Evolutionary conservation across 257 asterid genomes (phyloP), one percentile per base, ranked within the genome.

Genomic region (Solanum peruvianum): DNA sequence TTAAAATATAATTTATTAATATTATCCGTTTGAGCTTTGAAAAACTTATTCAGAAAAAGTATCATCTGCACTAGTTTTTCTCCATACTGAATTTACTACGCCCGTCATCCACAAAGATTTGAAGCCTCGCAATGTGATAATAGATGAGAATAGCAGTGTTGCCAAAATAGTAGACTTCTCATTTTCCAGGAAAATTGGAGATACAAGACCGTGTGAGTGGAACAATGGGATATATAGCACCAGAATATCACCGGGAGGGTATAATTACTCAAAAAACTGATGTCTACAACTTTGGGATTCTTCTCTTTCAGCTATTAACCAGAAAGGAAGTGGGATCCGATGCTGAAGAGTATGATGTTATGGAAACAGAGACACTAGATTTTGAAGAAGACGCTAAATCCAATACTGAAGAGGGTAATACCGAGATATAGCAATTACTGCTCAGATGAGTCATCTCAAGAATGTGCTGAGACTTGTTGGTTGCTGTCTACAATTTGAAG

Each of bases 151-250:
- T 2, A 71, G 4, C 27, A 87, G 85, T 13, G 47, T 35, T 41
- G 86, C 89, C 1, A 72, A 86, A 42, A 25, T 83, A 20, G 52
- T 83, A 7, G 39, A 72, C 21, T 82, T 88, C 77, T 88, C 90
- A 12, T n/a, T 27, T 4, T 86, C 83, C 71, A 82, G 31, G 31
- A 29, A 29, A 29, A 29, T 29, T 29, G 31, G 82, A 33, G 27
- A 70, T 82, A 45, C 14, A 10, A 42, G 47, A 42, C 11, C 47
- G 4, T 0, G 47, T 42, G 47, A 9, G 4, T 42, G 47, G 47
- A 42, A 42, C 47, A 42, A 11, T 42, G 1, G 0, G 47, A 2
- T 42, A 42, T 42, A 42, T 42, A 3, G 47, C 47, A 2, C 47
- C 47, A 42, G 47, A 42, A 42, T 2, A 42, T 42, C 0, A 0